Evolutionary conservation across 2,329 filamentous ascomycete genomes (phyloP), one percentile per base, ranked within the genome.

Genomic region (Ascochyta lentis): DNA sequence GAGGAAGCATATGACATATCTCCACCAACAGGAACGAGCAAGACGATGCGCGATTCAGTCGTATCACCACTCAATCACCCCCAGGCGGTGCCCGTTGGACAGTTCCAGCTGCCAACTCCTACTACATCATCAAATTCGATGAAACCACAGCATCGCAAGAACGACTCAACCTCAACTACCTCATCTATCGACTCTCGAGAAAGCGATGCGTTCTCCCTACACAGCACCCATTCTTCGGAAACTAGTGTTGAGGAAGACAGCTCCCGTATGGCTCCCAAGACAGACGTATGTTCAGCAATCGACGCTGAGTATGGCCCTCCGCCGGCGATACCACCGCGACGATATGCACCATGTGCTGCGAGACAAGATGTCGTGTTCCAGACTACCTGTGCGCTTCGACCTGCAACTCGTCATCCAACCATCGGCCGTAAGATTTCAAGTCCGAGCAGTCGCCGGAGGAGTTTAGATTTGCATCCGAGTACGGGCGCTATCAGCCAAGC

Each of bases 201-300:
- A 22, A 73, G 74, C 51, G 74, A 77, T 49, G 65, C 70, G 16
- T 74, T 70, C 8, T 79, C 78, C 7, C 58, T 65, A 27, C 73
- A 77, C 59, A 80, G 77, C 61, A 64, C 60, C 40, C 64, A 63
- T 15, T 76, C 75, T n/a, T 78, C 76, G 9, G 62, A 70, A 58
- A 77, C 76, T 8, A 78, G 76, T 53, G 54, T 72, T 9, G 76
- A 78, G 65, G 54, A 65, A 56, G 62, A 76, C 58, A 47, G 60
- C 61, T 33, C 57, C 24, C 54, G 15, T 44, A 56, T 48, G 47
- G 37, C 44, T 52, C 13, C 44, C 35, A 53, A 52, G 15, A 59
- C 49, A 43, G 57, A 35, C 34, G 52, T 10, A 47, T 44, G 10
- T 6, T 19, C 31, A 35, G n/a, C 16, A 26, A n/a, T 39, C 5